Evolutionary conservation across 805 yeast species (phyloP), one percentile per base, ranked within the genome.

Genomic region (Saccharomycopsis sp.): DNA sequence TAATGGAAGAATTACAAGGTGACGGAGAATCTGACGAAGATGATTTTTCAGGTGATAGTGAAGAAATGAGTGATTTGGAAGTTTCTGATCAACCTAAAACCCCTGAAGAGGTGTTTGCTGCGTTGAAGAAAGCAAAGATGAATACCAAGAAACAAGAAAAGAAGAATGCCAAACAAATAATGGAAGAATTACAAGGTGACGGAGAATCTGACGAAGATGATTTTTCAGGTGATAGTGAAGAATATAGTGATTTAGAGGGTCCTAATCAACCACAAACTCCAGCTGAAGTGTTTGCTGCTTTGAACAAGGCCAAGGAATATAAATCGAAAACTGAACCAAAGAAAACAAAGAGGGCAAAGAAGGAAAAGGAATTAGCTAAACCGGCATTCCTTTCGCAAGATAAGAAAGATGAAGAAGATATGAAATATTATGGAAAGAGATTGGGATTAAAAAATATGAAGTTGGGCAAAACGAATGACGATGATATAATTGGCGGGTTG

Each of bases 401-500:
- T 4, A 63, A 65, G 39, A 70, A 72, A 51, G 94, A 85, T 53
- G 94, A 85, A 48, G 80, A 76, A 45, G 95, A 89, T 43, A 79
- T 85, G 63, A 77, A 73, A 35, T 86, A 81, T 57, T 89, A 87
- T 59, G 89, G 96, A 3, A 82, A 81, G 51, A 81, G 84, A 55
- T 67, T 89, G 7, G 94, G 94, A 1, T 59, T 85, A 53, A 78
- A 78, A 51, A 75, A 77, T 0, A 71, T 70, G 44, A 68, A 67
- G 13, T 65, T 81, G 38, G 62, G 70, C 31, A 74, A 72, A 51
- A 60, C 57, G 3, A 79, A 72, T 32, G 87, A 78, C 11, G 84
- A 82, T 56, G 96, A 87, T 61, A 74, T 81, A 2, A 67, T 88
- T 39, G 95, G 85, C 38, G 94, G 88, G n/a, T 59, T 88, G 19